phyloP scores from a whole-genome alignment of 306 rosid species.

The Sesbania bispinosa region DNA sequence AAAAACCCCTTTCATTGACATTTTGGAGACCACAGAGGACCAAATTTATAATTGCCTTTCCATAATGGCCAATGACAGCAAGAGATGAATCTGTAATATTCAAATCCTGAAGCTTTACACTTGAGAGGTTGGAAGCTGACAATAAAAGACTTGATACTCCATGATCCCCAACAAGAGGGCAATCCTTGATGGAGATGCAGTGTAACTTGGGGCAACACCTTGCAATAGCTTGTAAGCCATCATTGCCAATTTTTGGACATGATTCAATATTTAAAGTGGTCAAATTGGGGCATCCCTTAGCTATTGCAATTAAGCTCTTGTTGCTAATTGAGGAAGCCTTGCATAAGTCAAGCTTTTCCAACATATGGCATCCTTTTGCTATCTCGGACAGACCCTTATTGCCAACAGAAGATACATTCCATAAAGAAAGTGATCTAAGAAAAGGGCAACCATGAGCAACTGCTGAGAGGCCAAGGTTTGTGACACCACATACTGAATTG shows the following conservation, averaged over 20 bases:
- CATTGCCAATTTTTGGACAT: slow-evolving; percentile 75
- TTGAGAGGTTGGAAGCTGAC: slow-evolving; percentile 53
- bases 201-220: slow-evolving; percentile 63
- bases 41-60: slow-evolving; percentile 58
- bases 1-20: slow-evolving; percentile 80
- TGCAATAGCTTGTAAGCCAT: slow-evolving; percentile 82
- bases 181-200: slow-evolving; percentile 62
- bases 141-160: slow-evolving; percentile 79
- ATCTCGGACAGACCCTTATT: slow-evolving; percentile 68
- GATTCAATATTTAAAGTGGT: slow-evolving; percentile 67
- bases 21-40: slow-evolving; percentile 62
- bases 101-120: slow-evolving; percentile 78
- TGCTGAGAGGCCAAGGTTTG: slow-evolving; percentile 65
- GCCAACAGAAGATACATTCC: slow-evolving; percentile 66
- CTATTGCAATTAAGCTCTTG: slow-evolving; percentile 78
- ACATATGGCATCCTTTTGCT: slow-evolving; percentile 72
- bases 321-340: slow-evolving; percentile 61
- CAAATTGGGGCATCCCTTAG: slow-evolving; percentile 79
- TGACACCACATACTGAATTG: slow-evolving; percentile 60
- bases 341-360: slow-evolving; percentile 81
- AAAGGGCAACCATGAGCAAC: slow-evolving; percentile 77
- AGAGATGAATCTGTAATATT: slow-evolving; percentile 86
- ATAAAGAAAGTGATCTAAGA: slow-evolving; percentile 68
- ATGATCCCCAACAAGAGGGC: slow-evolving; percentile 83
- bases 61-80: slow-evolving; percentile 89